phyloP scores from a whole-genome alignment of 1,139 yeast species.

The Debaryomyces nepalensis region DNA sequence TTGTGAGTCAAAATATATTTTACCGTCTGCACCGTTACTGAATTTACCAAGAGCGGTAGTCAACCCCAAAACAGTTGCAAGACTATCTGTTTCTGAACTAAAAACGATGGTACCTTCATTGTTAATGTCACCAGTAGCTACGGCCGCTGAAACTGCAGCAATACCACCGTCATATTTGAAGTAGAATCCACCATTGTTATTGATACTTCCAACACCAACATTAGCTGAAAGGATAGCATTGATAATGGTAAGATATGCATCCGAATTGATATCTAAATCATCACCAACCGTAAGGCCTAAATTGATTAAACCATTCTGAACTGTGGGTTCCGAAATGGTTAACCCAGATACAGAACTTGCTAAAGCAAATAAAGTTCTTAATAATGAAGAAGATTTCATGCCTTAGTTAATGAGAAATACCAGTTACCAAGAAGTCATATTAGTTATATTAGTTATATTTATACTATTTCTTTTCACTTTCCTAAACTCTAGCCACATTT shows the following conservation, averaged over 20 bases:
- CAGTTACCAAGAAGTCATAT: background rate
- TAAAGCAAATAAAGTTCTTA: constrained; percentile 3
- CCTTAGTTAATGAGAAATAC: background rate
- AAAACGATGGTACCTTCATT: constrained; percentile 2
- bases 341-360: constrained; percentile 3
- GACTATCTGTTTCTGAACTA: constrained; percentile 1
- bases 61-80: constrained; percentile 3
- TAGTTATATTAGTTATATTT: background rate
- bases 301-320: constrained; percentile 3
- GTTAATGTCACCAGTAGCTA: constrained; percentile 2
- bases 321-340: constrained; percentile 4
- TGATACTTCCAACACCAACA: constrained; percentile 4
- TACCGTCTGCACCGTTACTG: constrained; percentile 7
- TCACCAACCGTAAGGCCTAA: background rate
- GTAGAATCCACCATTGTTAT: constrained; percentile 4
- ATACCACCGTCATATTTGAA: constrained; percentile 5
- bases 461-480: background rate
- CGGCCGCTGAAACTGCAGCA: constrained; percentile 1
- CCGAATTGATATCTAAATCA: constrained; percentile 1
- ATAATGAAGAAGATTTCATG: constrained; percentile 2
- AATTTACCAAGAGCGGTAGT: constrained; percentile 5
- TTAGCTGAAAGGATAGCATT: constrained; percentile 1
- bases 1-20: constrained; percentile 3
- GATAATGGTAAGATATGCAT: constrained; percentile 4
- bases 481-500: constrained; percentile 1